Evolutionary conservation across 306 rosid genomes (phyloP).

Genomic region (Quercus parvula): DNA sequence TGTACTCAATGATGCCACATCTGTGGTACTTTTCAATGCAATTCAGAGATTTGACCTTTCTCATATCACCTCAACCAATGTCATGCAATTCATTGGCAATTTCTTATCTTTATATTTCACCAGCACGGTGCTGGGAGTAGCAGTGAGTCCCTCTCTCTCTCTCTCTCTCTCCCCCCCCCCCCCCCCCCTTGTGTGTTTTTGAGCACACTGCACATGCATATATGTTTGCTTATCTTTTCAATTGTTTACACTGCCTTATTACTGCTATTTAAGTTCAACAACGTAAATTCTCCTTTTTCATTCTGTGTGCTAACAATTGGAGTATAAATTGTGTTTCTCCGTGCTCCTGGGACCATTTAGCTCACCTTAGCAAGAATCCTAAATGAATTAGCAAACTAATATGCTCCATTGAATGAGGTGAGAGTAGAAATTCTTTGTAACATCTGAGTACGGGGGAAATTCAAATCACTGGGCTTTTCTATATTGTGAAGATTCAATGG

Average conservation of each 20-base stretch:
- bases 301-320: not conserved
- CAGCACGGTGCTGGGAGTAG: constrained; percentile 58
- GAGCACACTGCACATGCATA: not conserved
- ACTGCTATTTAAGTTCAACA: not conserved
- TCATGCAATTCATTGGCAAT: constrained; percentile 28
- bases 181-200: not conserved
- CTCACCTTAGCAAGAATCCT: not conserved
- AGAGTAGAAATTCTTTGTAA: not conserved
- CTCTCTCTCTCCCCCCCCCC: no score
- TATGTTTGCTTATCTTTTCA: not conserved
- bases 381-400: not conserved
- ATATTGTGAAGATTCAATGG: not conserved
- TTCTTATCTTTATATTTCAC: constrained; percentile 44
- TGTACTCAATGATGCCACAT: constrained; percentile 71
- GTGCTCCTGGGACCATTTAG: not conserved
- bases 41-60: constrained; percentile 59
- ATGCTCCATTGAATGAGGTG: not conserved
- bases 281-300: not conserved
- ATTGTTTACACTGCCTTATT: not conserved
- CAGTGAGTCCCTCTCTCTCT: constrained; percentile 38
- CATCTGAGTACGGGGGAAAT: not conserved
- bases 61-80: constrained; percentile 36
- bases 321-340: not conserved
- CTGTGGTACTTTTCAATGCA: constrained; percentile 67
- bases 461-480: not conserved